phyloP scores from a whole-genome alignment of 2,329 filamentous ascomycete genomes.

The Monosporascus sp. region DNA sequence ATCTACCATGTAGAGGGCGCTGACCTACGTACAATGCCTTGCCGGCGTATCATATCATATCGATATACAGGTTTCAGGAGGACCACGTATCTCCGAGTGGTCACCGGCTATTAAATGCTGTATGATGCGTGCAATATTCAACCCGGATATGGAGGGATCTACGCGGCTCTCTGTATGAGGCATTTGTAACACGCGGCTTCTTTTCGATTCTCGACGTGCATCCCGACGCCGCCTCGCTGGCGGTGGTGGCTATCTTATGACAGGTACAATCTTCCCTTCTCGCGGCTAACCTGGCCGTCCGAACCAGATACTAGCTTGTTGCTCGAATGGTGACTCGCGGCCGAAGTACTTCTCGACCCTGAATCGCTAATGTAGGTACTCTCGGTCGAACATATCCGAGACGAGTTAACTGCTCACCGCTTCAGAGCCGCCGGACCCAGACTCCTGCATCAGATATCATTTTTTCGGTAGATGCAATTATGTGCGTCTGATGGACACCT shows the following conservation, averaged over 20 bases:
- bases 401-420: conserved; percentile 16
- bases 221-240: not conserved
- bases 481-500: not conserved
- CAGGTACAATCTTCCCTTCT: not conserved
- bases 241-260: not conserved
- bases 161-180: conserved; percentile 14
- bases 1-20: not conserved
- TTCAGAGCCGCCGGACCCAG: conserved; percentile 6
- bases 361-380: not conserved
- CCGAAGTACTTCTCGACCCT: not conserved
- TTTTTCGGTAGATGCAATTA: conserved; percentile 7
- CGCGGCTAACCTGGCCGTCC: not conserved
- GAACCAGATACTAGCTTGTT: not conserved
- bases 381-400: not conserved
- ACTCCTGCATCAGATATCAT: conserved; percentile 10
- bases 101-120: not conserved
- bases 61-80: not conserved
- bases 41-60: not conserved
- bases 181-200: conserved; percentile 11
- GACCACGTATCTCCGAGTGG: not conserved
- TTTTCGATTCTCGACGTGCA: conserved; percentile 1
- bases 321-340: not conserved
- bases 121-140: not conserved
- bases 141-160: not conserved
- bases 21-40: no score